phyloP scores from a whole-genome alignment of 371 early-diverging fungal species.

The Mucor saturninus region DNA sequence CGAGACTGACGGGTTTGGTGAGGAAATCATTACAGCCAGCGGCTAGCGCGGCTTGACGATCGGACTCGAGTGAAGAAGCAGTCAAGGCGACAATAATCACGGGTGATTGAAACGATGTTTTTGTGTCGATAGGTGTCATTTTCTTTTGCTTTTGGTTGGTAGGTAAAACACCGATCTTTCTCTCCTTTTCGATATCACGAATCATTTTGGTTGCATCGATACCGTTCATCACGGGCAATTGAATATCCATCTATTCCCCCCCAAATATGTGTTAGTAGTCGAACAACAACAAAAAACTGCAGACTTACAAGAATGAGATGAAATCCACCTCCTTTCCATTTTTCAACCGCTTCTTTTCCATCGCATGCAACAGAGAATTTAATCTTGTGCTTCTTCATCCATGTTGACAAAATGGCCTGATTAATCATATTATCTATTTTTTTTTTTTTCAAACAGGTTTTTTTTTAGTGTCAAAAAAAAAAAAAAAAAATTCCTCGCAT shows the following conservation, averaged over 20 bases:
- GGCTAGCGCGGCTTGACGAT: constrained; percentile 78
- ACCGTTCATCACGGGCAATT: constrained; percentile 84
- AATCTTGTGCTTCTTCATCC: constrained; percentile 77
- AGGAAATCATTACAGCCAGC: constrained; percentile 93
- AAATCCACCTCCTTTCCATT: constrained; percentile 72
- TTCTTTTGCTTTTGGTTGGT: not conserved
- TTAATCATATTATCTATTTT: constrained; percentile 76
- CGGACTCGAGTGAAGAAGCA: constrained; percentile 76
- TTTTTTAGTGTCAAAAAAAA: not conserved
- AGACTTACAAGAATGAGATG: constrained; percentile 75
- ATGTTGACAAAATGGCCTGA: constrained; percentile 73
- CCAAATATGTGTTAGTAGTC: not conserved
- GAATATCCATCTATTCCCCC: constrained; percentile 74
- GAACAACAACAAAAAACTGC: constrained; percentile 1
- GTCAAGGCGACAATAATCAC: constrained; percentile 92
- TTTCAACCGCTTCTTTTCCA: constrained; percentile 79
- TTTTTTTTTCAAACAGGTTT: not conserved
- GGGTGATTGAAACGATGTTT: constrained; percentile 59
- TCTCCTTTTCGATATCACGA: constrained; percentile 66
- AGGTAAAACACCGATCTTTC: constrained; percentile 65
- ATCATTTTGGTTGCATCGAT: constrained; percentile 80
- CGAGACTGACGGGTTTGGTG: constrained; percentile 83
- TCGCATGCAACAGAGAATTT: constrained; percentile 73
- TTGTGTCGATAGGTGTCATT: not conserved
- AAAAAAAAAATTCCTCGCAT: not conserved